Percentiles rank a stretch among this genome's conserved stretches.
phyloP scores from a whole-genome alignment of 345 rosid species.

The Anastatica hierochuntica region DNA sequence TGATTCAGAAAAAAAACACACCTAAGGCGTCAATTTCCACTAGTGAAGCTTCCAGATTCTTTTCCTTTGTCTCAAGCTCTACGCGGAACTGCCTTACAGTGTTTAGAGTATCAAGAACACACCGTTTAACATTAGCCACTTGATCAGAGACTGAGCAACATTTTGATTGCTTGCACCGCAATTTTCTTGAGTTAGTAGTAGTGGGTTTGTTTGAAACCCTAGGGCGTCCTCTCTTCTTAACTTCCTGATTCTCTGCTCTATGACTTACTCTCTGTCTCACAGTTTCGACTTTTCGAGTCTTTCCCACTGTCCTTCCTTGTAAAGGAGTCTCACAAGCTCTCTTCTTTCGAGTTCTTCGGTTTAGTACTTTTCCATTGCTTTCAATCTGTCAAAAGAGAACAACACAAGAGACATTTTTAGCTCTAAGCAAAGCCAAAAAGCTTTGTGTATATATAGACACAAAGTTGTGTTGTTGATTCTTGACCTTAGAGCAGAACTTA shows the following conservation, averaged over 20 bases:
- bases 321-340: conserved; percentile 14
- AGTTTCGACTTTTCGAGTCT: not conserved
- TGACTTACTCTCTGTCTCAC: not conserved
- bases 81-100: conserved; percentile 1
- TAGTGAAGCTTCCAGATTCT: conserved; percentile 11
- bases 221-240: conserved; percentile 1
- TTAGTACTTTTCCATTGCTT: not conserved
- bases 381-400: not conserved
- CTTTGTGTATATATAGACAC: too few relatives aligned
- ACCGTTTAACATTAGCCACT: conserved; percentile 8
- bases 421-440: not conserved
- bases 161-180: not conserved
- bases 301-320: not conserved
- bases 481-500: conserved; percentile 23
- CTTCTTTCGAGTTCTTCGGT: not conserved
- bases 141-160: conserved; percentile 16
- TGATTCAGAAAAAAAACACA: not conserved
- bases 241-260: not conserved
- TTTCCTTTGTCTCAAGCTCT: conserved; percentile 16
- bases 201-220: not conserved
- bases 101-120: conserved; percentile 8
- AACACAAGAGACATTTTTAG: not conserved
- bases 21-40: conserved; percentile 12
- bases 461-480: too few relatives aligned
- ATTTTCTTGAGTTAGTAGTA: too few relatives aligned